Conservation (phyloP, 345 rosid species). For the Rubroshorea leprosula region DNA sequence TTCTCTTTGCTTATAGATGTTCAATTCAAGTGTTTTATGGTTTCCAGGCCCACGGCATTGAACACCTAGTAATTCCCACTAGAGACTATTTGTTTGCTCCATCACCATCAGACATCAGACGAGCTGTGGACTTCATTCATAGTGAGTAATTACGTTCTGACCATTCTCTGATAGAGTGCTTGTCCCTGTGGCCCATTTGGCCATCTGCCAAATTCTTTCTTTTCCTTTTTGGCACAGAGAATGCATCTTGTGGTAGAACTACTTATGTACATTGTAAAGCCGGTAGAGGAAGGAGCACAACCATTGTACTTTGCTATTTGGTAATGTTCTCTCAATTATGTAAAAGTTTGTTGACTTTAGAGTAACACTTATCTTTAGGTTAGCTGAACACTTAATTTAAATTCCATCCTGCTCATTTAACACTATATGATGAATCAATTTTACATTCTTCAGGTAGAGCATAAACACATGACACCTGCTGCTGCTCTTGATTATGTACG, state of each 20-base stretch:
- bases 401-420: background rate
- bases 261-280: slow-evolving; percentile 96
- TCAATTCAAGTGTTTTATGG: background rate
- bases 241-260: slow-evolving; percentile 50
- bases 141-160: slow-evolving; percentile 32
- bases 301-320: slow-evolving; percentile 84
- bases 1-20: background rate
- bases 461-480: slow-evolving; percentile 51
- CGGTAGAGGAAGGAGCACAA: slow-evolving; percentile 91
- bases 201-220: slow-evolving; percentile 4
- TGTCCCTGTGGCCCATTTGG: slow-evolving; percentile 1
- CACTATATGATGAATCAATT: slow-evolving; percentile 10
- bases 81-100: slow-evolving; percentile 91
- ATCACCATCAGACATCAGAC: slow-evolving; percentile 46
- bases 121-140: slow-evolving; percentile 69
- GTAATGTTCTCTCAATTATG: slow-evolving; percentile 23
- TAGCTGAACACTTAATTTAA: background rate
- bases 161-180: background rate
- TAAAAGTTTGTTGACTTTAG: background rate
- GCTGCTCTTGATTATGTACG: slow-evolving; percentile 52
- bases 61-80: slow-evolving; percentile 82
- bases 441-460: slow-evolving; percentile 35
- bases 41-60: slow-evolving; percentile 68
- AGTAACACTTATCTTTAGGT: background rate
- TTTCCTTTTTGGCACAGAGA: slow-evolving; percentile 34